Evolutionary conservation across 2,329 filamentous ascomycete species (phyloP).

Genomic region (Rutstroemia sp.): DNA sequence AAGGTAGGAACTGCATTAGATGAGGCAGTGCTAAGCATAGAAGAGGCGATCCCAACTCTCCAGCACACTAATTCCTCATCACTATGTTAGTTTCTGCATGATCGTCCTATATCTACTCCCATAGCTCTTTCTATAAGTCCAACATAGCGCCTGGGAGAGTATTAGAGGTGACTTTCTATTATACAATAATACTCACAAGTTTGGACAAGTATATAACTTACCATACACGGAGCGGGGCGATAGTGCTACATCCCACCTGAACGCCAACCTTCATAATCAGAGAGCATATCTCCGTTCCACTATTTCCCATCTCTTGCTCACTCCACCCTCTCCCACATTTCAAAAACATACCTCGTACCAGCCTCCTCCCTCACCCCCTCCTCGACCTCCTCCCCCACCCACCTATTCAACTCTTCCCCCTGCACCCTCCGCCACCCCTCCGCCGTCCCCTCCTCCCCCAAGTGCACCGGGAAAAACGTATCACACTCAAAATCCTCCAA

Average conservation of each 20-base stretch:
- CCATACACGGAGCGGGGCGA: no score
- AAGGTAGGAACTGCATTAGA: no score
- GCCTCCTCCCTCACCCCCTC: slow-evolving; percentile 54
- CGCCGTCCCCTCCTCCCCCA: slow-evolving; percentile 32
- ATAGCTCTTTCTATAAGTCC: no score
- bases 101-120: no score
- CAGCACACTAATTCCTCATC: no score
- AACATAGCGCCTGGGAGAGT: no score
- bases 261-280: background rate
- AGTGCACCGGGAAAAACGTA: slow-evolving; percentile 59
- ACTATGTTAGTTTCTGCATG: no score
- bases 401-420: slow-evolving; percentile 49
- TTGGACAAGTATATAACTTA: no score
- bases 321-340: slow-evolving; percentile 58
- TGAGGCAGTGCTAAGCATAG: no score
- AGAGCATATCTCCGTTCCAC: background rate
- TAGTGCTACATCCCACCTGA: background rate
- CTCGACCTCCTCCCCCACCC: slow-evolving; percentile 57
- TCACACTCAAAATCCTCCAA: slow-evolving; percentile 67
- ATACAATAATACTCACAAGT: no score
- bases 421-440: slow-evolving; percentile 47
- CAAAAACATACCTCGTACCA: slow-evolving; percentile 60
- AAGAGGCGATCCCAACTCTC: no score
- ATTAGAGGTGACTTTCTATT: no score
- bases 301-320: background rate